Conservation (phyloP, 805 yeast genomes). For the Schwanniomyces vanrijiae region DNA sequence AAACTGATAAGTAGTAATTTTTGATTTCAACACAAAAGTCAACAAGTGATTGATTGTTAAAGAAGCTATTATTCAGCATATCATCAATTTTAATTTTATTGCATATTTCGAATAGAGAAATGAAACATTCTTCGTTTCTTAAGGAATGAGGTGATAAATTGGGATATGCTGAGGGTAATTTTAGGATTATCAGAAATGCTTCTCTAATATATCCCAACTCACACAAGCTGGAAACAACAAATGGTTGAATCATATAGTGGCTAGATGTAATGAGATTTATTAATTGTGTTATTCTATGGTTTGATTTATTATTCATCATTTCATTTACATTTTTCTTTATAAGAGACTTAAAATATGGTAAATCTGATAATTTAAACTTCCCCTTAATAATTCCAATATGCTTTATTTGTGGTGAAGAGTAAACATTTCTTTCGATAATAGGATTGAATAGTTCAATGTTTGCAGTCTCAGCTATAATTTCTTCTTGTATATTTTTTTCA, state of each 20-base stretch:
- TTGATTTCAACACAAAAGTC: slow-evolving; percentile 1
- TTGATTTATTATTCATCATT: slow-evolving; percentile 4
- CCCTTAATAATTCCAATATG: slow-evolving; percentile 30
- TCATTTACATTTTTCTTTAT: slow-evolving; percentile 16
- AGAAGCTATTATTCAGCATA: not conserved
- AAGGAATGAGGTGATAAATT: slow-evolving; percentile 8
- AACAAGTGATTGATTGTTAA: not conserved
- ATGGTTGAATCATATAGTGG: slow-evolving; percentile 26
- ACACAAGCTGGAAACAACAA: slow-evolving; percentile 28
- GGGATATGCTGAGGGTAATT: slow-evolving; percentile 12
- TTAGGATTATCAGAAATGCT: slow-evolving; percentile 25
- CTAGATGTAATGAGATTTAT: slow-evolving; percentile 16
- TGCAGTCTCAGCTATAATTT: not conserved
- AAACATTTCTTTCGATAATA: slow-evolving; percentile 24
- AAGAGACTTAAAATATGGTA: slow-evolving; percentile 29
- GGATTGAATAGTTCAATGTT: slow-evolving; percentile 20
- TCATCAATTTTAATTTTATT: slow-evolving; percentile 1
- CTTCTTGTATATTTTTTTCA: slow-evolving; percentile 3
- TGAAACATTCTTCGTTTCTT: slow-evolving; percentile 13
- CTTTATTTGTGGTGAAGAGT: slow-evolving; percentile 17
- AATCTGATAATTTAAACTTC: slow-evolving; percentile 22
- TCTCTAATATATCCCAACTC: slow-evolving; percentile 21
- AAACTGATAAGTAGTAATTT: not conserved
- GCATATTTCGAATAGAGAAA: slow-evolving; percentile 10
- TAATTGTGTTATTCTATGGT: slow-evolving; percentile 10